These are phyloP conservation scores for Madurella fahalii DNA, from an alignment of 2,329 filamentous ascomycete genomes.

Conservation along the genomic window DNA sequence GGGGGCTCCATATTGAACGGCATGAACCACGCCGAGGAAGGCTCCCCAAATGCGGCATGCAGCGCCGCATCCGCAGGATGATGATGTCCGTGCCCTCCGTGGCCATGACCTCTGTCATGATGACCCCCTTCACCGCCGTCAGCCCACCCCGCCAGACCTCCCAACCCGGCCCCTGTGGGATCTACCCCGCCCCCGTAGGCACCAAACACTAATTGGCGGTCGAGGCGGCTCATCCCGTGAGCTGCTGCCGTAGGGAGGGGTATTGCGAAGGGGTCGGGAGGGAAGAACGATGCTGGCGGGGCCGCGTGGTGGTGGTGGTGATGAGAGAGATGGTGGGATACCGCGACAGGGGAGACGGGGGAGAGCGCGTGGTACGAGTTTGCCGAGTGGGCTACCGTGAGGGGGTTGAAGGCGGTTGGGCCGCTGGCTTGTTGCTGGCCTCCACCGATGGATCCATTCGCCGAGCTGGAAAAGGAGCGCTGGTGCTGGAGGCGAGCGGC, in stretches of 20 bases:
- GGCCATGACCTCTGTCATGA: conserved; percentile 23
- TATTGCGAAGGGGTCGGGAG: conserved; percentile 51
- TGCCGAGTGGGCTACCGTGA: conserved; percentile 38
- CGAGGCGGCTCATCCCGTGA: conserved; percentile 61
- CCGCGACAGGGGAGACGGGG: conserved; percentile 49
- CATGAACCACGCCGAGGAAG: conserved; percentile 78
- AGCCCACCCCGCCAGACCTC: neutral
- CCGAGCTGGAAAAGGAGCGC: conserved; percentile 38
- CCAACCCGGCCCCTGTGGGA: too few relatives aligned
- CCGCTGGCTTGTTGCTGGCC: conserved; percentile 35
- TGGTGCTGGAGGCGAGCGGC: conserved; percentile 36
- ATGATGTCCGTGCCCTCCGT: conserved; percentile 27
- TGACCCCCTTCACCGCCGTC: conserved; percentile 24
- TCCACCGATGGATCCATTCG: conserved; percentile 32
- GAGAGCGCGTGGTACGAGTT: conserved; percentile 46
- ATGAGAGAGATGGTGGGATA: conserved; percentile 31
- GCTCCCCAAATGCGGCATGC: conserved; percentile 37
- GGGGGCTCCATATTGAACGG: conserved; percentile 87
- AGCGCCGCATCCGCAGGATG: conserved; percentile 28
- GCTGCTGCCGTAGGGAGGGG: conserved; percentile 43
- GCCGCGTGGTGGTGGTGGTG: conserved; percentile 34
- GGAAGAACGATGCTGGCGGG: conserved; percentile 40
- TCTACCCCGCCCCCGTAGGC: conserved; percentile 49
- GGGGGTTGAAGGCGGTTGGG: conserved; percentile 38
- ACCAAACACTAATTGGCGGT: conserved; percentile 71